phyloP scores from a whole-genome alignment of 345 rosid species.

The Euphorbia tirucalli region DNA sequence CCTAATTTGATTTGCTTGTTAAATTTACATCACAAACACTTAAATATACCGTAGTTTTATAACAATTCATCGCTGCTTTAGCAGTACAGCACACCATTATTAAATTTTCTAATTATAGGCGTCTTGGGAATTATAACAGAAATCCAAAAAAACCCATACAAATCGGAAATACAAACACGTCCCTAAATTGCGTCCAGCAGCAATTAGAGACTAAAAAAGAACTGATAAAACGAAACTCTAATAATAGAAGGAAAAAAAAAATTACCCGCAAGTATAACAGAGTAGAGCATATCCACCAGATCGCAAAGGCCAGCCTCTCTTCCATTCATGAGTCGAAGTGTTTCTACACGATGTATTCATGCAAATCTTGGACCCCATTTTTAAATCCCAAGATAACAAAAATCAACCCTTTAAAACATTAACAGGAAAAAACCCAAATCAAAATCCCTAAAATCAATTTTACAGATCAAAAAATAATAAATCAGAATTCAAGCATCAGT shows the following conservation, averaged over 20 bases:
- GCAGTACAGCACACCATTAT: not conserved
- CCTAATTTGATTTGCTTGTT: not conserved
- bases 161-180: conserved; percentile 11
- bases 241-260: conserved; percentile 11
- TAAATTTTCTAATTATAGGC: conserved; percentile 11
- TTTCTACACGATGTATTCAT: conserved; percentile 66
- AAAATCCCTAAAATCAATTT: conserved; percentile 7
- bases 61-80: not conserved
- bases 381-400: not conserved
- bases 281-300: conserved; percentile 76
- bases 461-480: not conserved
- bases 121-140: not conserved
- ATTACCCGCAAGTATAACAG: conserved; percentile 83
- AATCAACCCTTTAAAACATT: conserved; percentile 7
- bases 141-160: not conserved
- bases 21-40: not conserved
- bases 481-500: not conserved
- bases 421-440: conserved; percentile 3
- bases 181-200: conserved; percentile 20
- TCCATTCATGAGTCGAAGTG: conserved; percentile 58
- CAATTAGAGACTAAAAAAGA: not conserved
- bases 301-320: conserved; percentile 83
- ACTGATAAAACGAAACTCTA: not conserved
- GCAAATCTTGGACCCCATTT: conserved; percentile 72
- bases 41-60: not conserved